A percentile compares a stretch with the other conserved stretches of the same genome.
phyloP scores from a whole-genome alignment of 495 filamentous ascomycete species.

The Podospora pseudoanserina region DNA sequence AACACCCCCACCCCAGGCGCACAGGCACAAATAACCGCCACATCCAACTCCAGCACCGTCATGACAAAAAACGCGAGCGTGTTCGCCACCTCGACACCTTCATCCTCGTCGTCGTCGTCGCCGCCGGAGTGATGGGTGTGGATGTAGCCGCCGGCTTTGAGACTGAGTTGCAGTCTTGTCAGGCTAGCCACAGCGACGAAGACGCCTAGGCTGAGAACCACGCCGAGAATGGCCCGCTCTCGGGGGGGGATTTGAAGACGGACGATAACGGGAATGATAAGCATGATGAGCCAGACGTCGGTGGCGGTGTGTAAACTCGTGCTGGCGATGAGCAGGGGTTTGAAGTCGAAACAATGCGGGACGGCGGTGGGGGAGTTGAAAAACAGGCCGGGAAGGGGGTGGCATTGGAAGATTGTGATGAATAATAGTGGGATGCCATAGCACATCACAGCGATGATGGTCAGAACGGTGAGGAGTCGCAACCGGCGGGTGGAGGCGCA shows the following conservation, averaged over 20 bases:
- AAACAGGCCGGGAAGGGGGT: slow-evolving; percentile 28
- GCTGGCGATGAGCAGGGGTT: slow-evolving; percentile 34
- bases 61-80: slow-evolving; percentile 31
- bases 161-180: slow-evolving; percentile 27
- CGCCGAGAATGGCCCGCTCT: slow-evolving; percentile 32
- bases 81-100: slow-evolving; percentile 18
- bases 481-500: neutral
- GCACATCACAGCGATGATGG: slow-evolving; percentile 18
- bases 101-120: neutral
- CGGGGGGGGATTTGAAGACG: slow-evolving; percentile 33
- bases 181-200: slow-evolving; percentile 37
- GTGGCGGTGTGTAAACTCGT: slow-evolving; percentile 34
- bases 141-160: neutral
- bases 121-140: neutral
- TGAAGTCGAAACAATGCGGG: slow-evolving; percentile 31
- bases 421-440: slow-evolving; percentile 37
- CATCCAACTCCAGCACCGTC: slow-evolving; percentile 35
- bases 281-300: slow-evolving; percentile 36
- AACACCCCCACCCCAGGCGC: slow-evolving; percentile 33
- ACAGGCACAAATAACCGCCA: slow-evolving; percentile 34
- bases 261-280: slow-evolving; percentile 36
- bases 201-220: slow-evolving; percentile 36
- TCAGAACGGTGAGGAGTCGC: neutral
- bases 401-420: slow-evolving; percentile 40
- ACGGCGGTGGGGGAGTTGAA: slow-evolving; percentile 23